Evolutionary conservation across 306 rosid species (phyloP).

Genomic region (Dryas drummondii): DNA sequence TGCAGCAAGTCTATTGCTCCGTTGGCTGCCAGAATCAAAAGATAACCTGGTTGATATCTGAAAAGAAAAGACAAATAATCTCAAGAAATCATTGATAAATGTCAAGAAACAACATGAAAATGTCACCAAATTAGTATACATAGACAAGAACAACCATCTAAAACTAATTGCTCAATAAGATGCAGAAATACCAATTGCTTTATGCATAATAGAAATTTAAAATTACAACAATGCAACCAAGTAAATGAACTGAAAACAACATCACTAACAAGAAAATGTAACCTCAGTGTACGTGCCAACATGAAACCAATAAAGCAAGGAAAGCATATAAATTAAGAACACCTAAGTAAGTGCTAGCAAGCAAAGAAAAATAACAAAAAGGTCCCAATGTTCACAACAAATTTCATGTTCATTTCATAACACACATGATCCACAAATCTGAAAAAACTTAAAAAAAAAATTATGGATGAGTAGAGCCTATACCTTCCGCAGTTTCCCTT

Average conservation of each 20-base stretch:
- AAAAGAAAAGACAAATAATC: conserved; percentile 1
- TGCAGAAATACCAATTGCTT: neutral
- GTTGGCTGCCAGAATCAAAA: conserved; percentile 90
- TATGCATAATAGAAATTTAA: neutral
- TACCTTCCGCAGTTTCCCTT: conserved; percentile 97
- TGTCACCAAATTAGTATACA: neutral
- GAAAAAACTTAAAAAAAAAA: neutral
- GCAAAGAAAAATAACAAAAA: no score
- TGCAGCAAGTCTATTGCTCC: conserved; percentile 80
- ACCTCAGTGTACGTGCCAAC: neutral
- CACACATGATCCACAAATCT: no score
- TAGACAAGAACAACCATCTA: neutral
- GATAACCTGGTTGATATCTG: conserved; percentile 92
- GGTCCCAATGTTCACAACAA: no score
- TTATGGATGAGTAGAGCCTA: conserved; percentile 12
- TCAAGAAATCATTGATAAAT: neutral
- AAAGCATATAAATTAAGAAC: no score
- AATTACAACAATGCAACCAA: conserved; percentile 1
- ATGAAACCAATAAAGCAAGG: neutral
- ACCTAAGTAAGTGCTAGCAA: no score
- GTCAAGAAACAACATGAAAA: neutral
- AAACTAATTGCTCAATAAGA: neutral
- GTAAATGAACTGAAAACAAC: neutral
- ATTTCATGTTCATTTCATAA: no score
- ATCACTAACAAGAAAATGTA: neutral